These are phyloP conservation scores for Microstegium vimineum DNA, from an alignment of 176 grass and related monocot genomes.

Conservation along the genomic window DNA sequence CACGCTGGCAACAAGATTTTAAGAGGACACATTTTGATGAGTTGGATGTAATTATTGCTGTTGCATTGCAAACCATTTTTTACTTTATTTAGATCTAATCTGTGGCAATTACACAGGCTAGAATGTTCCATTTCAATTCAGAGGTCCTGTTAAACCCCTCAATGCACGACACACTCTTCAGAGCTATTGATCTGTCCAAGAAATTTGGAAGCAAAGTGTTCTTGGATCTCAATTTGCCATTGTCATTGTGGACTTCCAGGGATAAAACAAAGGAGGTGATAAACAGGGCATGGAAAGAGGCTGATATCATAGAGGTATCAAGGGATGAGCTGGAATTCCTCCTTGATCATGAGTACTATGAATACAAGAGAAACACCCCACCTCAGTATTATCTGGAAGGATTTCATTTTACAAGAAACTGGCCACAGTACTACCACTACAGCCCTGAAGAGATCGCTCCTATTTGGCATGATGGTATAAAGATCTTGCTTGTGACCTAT, in stretches of 20 bases:
- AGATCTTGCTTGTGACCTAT: slow-evolving; percentile 67
- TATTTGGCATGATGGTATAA: slow-evolving; percentile 78
- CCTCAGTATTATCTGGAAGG: slow-evolving; percentile 83
- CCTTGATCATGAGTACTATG: slow-evolving; percentile 76
- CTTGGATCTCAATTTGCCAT: slow-evolving; percentile 87
- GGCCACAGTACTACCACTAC: slow-evolving; percentile 60
- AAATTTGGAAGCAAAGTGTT: slow-evolving; percentile 66
- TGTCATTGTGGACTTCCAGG: slow-evolving; percentile 74
- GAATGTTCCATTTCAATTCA: slow-evolving; percentile 89
- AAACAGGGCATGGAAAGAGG: slow-evolving; percentile 59
- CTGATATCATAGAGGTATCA: slow-evolving; percentile 84
- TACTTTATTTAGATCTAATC: slow-evolving; percentile 31
- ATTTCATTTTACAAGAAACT: slow-evolving; percentile 56
- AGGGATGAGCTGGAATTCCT: slow-evolving; percentile 91
- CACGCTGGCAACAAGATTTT: neutral
- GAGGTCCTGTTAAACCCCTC: slow-evolving; percentile 56
- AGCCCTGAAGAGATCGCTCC: slow-evolving; percentile 69
- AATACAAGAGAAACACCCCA: slow-evolving; percentile 59
- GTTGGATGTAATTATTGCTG: neutral
- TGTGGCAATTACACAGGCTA: slow-evolving; percentile 55
- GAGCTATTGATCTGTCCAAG: slow-evolving; percentile 72
- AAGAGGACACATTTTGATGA: neutral
- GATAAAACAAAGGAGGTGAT: slow-evolving; percentile 70
- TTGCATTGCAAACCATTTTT: neutral
- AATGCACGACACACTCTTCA: slow-evolving; percentile 69